phyloP scores from a whole-genome alignment of 176 grass and related monocot species.

The Oryza australiensis region DNA sequence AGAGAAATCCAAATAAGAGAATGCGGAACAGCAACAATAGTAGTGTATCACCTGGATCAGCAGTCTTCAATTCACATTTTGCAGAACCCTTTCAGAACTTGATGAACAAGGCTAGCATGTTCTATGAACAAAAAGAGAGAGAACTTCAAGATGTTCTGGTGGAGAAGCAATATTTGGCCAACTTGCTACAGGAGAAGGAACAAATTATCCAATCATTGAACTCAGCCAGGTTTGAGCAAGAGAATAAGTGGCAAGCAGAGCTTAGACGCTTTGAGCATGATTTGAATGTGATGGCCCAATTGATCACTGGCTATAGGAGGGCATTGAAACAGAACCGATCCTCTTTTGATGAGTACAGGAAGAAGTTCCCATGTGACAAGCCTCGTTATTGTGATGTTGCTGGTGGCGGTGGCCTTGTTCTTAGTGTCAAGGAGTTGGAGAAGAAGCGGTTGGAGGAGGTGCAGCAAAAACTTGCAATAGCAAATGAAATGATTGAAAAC shows the following conservation, averaged over 20 bases:
- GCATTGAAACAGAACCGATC: conserved; percentile 48
- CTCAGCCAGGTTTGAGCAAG: conserved; percentile 55
- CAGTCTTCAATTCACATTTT: conserved; percentile 43
- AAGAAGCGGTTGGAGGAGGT: conserved; percentile 48
- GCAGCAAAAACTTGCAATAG: conserved; percentile 31
- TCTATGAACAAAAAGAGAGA: conserved; percentile 59
- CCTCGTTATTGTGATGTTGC: conserved; percentile 56
- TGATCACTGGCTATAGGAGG: conserved; percentile 57
- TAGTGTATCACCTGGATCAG: conserved; percentile 38
- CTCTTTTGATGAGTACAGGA: conserved; percentile 62
- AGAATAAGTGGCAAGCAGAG: conserved; percentile 62
- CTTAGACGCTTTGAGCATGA: conserved; percentile 69
- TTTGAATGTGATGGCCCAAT: conserved; percentile 67
- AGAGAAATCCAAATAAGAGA: conserved; percentile 61
- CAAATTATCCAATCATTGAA: conserved; percentile 56
- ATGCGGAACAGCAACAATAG: conserved; percentile 34
- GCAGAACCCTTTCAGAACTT: conserved; percentile 42
- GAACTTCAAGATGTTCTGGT: conserved; percentile 44
- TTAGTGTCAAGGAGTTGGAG: conserved; percentile 66
- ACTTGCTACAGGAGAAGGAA: conserved; percentile 63
- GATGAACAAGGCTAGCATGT: conserved; percentile 49
- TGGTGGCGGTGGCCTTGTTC: conserved; percentile 69
- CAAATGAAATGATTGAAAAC: conserved; percentile 40
- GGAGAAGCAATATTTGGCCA: conserved; percentile 48
- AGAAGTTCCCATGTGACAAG: conserved; percentile 59